Percentiles rank a stretch among this genome's conserved stretches.
These are phyloP conservation scores for Paspalum vaginatum DNA, from an alignment of 176 grass and related monocot species.

Conservation along the genomic window DNA sequence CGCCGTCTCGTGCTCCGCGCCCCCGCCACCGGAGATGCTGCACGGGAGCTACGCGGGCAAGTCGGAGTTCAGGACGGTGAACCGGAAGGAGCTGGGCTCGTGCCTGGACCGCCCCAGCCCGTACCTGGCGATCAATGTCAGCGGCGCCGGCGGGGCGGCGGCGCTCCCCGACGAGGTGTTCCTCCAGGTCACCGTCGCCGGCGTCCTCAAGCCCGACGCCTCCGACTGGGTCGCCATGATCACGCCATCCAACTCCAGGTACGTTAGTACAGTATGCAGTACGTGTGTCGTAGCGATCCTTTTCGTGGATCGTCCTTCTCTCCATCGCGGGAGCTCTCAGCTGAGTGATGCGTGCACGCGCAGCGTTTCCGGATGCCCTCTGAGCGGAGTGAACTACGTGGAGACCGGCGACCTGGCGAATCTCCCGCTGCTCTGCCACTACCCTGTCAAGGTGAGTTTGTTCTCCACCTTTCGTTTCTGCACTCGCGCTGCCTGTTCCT, in stretches of 20 bases:
- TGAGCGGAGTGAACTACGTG: slow-evolving; percentile 50
- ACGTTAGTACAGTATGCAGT: too few species aligned
- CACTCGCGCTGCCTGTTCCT: not conserved
- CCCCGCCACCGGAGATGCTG: slow-evolving; percentile 6
- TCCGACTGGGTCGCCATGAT: slow-evolving; percentile 87
- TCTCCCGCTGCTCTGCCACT: slow-evolving; percentile 85
- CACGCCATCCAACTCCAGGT: slow-evolving; percentile 79
- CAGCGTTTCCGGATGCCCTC: slow-evolving; percentile 64
- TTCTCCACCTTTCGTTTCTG: not conserved
- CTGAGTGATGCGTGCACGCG: not conserved
- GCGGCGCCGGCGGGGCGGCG: not conserved
- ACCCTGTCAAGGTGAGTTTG: slow-evolving; percentile 75
- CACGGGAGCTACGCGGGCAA: slow-evolving; percentile 49
- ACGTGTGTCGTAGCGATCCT: not conserved
- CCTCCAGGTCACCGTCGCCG: slow-evolving; percentile 61
- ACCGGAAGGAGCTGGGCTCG: slow-evolving; percentile 57
- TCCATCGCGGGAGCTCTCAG: not conserved
- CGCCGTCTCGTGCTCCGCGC: not conserved
- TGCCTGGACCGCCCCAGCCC: slow-evolving; percentile 51
- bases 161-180: slow-evolving; percentile 63
- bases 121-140: slow-evolving; percentile 56
- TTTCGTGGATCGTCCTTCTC: not conserved
- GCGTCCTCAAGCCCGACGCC: slow-evolving; percentile 45
- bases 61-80: slow-evolving; percentile 82
- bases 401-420: slow-evolving; percentile 68